Conservation (phyloP, 495 filamentous ascomycete genomes). For the Aspergillus avenaceus region DNA sequence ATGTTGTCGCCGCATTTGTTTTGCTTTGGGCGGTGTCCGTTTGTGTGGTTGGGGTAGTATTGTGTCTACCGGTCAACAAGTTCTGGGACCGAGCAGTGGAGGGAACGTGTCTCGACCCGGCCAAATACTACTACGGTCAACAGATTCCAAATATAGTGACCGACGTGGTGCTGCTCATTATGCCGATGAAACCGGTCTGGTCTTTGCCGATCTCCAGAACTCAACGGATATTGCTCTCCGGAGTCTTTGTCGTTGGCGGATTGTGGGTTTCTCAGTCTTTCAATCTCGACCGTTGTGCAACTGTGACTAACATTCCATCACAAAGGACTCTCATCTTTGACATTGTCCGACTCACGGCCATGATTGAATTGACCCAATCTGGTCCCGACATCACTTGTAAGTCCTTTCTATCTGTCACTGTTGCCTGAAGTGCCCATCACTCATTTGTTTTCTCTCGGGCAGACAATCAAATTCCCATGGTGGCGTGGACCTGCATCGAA, state of each 20-base stretch:
- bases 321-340: conserved; percentile 24
- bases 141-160: conserved; percentile 41
- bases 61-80: conserved; percentile 32
- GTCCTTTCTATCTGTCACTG: too few species aligned
- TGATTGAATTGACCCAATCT: conserved; percentile 16
- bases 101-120: conserved; percentile 29
- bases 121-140: conserved; percentile 30
- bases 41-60: conserved; percentile 27
- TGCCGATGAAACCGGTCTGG: conserved; percentile 49
- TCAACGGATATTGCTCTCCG: conserved; percentile 34
- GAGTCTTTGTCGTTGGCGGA: conserved; percentile 38
- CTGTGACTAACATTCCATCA: background rate
- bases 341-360: conserved; percentile 23
- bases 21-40: conserved; percentile 28
- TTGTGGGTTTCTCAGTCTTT: conserved; percentile 19
- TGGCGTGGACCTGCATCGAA: conserved; percentile 37
- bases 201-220: conserved; percentile 33
- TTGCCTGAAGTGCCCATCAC: too few species aligned
- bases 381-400: conserved; percentile 27
- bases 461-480: conserved; percentile 29
- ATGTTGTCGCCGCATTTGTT: conserved; percentile 23
- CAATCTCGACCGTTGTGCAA: background rate
- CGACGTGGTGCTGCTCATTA: conserved; percentile 39
- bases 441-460: background rate
- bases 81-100: conserved; percentile 23